Conservation (phyloP, 2,329 filamentous ascomycete species). For the Cryphonectria parasitica region DNA sequence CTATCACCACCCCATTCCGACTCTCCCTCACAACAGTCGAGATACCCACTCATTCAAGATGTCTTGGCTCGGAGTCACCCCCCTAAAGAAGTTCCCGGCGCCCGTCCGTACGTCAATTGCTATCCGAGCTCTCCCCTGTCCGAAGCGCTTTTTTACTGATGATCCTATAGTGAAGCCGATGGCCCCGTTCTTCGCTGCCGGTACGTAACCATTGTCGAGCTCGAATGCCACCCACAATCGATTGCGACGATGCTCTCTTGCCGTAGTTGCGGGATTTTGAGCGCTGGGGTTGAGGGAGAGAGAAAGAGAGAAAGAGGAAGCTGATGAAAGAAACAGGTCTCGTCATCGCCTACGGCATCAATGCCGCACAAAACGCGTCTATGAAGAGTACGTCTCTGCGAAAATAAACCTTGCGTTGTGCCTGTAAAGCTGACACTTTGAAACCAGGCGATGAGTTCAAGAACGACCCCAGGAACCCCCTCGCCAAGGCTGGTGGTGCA, state of each 20-base stretch:
- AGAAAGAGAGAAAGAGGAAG: conserved; percentile 27
- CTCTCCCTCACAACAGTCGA: conserved; percentile 42
- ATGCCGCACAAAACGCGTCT: conserved; percentile 77
- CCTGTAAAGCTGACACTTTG: conserved; percentile 29
- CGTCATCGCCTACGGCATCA: conserved; percentile 89
- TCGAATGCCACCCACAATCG: not conserved
- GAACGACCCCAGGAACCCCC: conserved; percentile 92
- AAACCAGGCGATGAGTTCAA: conserved; percentile 87
- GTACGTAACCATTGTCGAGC: conserved; percentile 60
- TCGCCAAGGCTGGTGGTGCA: conserved; percentile 49
- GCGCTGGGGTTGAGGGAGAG: conserved; percentile 27
- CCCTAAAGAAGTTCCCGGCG: conserved; percentile 79
- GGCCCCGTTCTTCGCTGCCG: conserved; percentile 91
- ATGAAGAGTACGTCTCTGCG: conserved; percentile 66
- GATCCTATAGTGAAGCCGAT: conserved; percentile 75
- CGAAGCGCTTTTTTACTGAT: conserved; percentile 35
- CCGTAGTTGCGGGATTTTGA: not conserved
- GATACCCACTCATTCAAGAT: conserved; percentile 58
- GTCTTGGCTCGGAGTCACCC: conserved; percentile 70
- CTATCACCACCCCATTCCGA: conserved; percentile 38
- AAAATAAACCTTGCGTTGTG: not conserved
- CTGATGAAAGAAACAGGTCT: conserved; percentile 58
- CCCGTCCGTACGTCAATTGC: conserved; percentile 71
- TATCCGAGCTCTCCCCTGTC: conserved; percentile 23
- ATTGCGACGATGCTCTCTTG: no score